These are phyloP conservation scores for Suhomyces bribrorum DNA, from an alignment of 1,139 yeast species.

Conservation along the genomic window DNA sequence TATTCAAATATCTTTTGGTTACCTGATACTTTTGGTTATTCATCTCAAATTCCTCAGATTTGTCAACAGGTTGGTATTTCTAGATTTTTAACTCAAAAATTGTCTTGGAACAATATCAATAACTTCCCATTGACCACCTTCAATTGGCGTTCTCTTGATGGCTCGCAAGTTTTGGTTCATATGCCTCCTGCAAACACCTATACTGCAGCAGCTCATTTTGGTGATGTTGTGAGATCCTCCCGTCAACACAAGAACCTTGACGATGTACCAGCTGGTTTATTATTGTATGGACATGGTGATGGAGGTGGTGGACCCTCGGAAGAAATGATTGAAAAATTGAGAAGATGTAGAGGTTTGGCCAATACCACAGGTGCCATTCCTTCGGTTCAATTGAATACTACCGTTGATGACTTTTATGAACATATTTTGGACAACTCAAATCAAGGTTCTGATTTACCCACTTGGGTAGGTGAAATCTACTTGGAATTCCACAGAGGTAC, in stretches of 20 bases:
- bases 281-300: slow-evolving; percentile 91
- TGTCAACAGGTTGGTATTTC: slow-evolving; percentile 83
- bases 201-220: slow-evolving; percentile 89
- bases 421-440: slow-evolving; percentile 62
- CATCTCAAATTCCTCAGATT: slow-evolving; percentile 92
- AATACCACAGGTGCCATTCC: slow-evolving; percentile 84
- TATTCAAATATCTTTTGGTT: slow-evolving; percentile 83
- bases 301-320: slow-evolving; percentile 99
- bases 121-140: slow-evolving; percentile 86
- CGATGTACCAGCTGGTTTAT: slow-evolving; percentile 74
- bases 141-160: slow-evolving; percentile 94
- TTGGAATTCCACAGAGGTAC: slow-evolving; percentile 97
- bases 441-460: slow-evolving; percentile 67
- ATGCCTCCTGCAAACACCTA: slow-evolving; percentile 98
- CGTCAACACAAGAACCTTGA: slow-evolving; percentile 81
- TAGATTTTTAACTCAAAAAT: slow-evolving; percentile 85
- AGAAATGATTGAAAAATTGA: slow-evolving; percentile 87
- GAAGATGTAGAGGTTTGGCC: slow-evolving; percentile 86
- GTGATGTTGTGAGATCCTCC: slow-evolving; percentile 82
- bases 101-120: slow-evolving; percentile 95
- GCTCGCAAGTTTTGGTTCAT: slow-evolving; percentile 88
- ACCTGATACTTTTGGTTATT: slow-evolving; percentile 96
- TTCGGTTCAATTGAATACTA: slow-evolving; percentile 70
- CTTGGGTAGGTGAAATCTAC: slow-evolving; percentile 93
- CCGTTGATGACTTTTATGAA: slow-evolving; percentile 79